Base-by-base conservation (phyloP, 2,329 filamentous ascomycete species). In the Cadophora luteo-olivacea region DNA sequence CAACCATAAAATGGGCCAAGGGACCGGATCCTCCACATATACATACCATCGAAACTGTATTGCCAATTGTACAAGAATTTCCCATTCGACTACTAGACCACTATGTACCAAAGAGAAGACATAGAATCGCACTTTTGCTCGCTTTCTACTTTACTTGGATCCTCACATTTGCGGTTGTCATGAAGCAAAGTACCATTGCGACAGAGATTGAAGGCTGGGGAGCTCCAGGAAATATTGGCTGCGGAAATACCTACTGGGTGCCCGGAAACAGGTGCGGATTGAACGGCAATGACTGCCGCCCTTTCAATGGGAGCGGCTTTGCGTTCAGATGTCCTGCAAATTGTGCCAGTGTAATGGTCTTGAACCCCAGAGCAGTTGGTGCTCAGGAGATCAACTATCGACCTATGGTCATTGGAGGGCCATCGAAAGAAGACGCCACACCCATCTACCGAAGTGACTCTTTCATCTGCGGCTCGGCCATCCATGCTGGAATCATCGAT, bases 401-500 rank as follows among this genome's bases (percentile, higher is more conserved):
- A 29, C 82, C 88, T 0, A 78, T 92, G n/a, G 85, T 93, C 1
- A 83, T 93, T 32, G 91, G 91, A n/a, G 91, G 91, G 0, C 87
- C 87, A 0, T 79, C 82, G 5, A 79, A 80, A 61, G 80, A 84
- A 33, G 73, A 74, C 55, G 58, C 64, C 25, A 70, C 63, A 4
- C 85, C 90, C 0, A 83, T 92, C 25, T 98, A 98, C 78, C 91
- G 96, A 22, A 93, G 92, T 11, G 94, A 97, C 79, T 97, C 93
- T 16, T 97, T 92, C 80, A 90, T 97, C 65, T 97, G 94, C 77
- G 90, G 89, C 68, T 86, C 94, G 14, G 94, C 93, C 41, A 92
- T 97, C 61, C 94, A 97, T 77, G 89, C 93, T 0, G 94, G 93
- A 24, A 84, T 94, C 74, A 87, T 97, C 69, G 87, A 87, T 45